phyloP scores from a whole-genome alignment of 192 early-diverging fungal species.

The Coemansia interrupta region DNA sequence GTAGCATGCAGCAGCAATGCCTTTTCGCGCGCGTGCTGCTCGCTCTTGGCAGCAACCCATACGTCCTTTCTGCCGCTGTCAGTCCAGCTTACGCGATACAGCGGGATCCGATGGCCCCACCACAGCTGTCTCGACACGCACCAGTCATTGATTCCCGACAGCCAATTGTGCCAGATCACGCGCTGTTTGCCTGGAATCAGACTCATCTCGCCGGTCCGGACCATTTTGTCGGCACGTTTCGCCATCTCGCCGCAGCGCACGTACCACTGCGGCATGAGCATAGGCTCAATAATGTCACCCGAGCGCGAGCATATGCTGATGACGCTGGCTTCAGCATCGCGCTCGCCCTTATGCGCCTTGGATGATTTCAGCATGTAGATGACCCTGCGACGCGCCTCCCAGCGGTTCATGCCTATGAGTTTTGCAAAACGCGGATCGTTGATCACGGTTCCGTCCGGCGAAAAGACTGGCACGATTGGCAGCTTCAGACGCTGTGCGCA shows the following conservation, averaged over 20 bases:
- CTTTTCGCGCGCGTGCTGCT: slow-evolving; percentile 32
- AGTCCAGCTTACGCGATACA: slow-evolving; percentile 70
- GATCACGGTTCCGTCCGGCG: slow-evolving; percentile 71
- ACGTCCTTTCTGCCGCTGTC: slow-evolving; percentile 6
- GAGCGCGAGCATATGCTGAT: slow-evolving; percentile 72
- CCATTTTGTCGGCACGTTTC: slow-evolving; percentile 61
- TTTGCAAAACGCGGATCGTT: slow-evolving; percentile 5
- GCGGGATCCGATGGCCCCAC: slow-evolving; percentile 97
- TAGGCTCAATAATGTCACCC: slow-evolving; percentile 91
- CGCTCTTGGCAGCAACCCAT: slow-evolving; percentile 43
- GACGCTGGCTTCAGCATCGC: slow-evolving; percentile 76
- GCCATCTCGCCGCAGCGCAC: slow-evolving; percentile 79
- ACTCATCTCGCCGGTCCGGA: slow-evolving; percentile 59
- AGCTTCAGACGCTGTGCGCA: slow-evolving; percentile 81
- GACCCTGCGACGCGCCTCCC: slow-evolving; percentile 74
- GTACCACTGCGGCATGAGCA: slow-evolving; percentile 98
- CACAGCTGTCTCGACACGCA: slow-evolving; percentile 96
- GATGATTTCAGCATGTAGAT: slow-evolving; percentile 61
- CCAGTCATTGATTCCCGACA: slow-evolving; percentile 90
- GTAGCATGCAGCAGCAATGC: slow-evolving; percentile 7
- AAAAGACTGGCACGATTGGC: slow-evolving; percentile 80
- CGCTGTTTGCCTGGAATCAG: slow-evolving; percentile 71
- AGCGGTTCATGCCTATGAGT: slow-evolving; percentile 62
- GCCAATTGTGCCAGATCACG: slow-evolving; percentile 86
- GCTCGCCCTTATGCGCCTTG: slow-evolving; percentile 70